Evolutionary conservation across 2,329 filamentous ascomycete genomes (phyloP).

Genomic region (Gnomoniopsis smithogilvyi): DNA sequence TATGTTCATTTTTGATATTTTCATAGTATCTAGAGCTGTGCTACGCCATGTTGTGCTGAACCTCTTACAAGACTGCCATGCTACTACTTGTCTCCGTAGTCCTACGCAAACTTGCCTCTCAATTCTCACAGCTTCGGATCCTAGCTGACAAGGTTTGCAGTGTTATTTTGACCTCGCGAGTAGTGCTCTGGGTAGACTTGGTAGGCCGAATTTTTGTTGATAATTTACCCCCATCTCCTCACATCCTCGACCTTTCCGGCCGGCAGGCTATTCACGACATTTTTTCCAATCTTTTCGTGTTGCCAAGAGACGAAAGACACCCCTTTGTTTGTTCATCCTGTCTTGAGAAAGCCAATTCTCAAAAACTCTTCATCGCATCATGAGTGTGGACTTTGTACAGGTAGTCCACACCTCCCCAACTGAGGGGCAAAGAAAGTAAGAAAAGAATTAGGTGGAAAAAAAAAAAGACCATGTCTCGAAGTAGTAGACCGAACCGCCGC

Average conservation of each 20-base stretch:
- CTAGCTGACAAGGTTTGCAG: neutral
- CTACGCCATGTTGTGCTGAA: neutral
- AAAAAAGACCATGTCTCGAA: neutral
- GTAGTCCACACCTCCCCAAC: conserved; percentile 14
- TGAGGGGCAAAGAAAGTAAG: conserved; percentile 9
- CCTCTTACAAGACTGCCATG: neutral
- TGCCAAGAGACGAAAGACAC: conserved; percentile 1
- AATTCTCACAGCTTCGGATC: neutral
- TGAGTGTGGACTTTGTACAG: conserved; percentile 11
- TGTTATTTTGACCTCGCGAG: neutral
- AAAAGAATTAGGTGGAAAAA: conserved; percentile 4
- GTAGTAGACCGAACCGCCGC: conserved; percentile 9
- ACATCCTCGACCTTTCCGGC: conserved; percentile 5
- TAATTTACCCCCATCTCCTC: conserved; percentile 17
- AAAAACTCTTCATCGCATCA: conserved; percentile 15
- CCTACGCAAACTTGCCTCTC: neutral
- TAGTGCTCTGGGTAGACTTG: neutral
- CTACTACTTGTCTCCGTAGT: neutral
- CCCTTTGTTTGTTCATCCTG: conserved; percentile 11
- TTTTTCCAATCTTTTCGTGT: conserved; percentile 14
- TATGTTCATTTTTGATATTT: conserved; percentile 22
- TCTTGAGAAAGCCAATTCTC: conserved; percentile 10
- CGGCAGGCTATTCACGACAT: neutral
- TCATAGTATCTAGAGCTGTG: conserved; percentile 8
- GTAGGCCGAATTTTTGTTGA: conserved; percentile 21